Base-by-base conservation (phyloP, 1,139 yeast species). In the Trichomonascaceae sp. region DNA sequence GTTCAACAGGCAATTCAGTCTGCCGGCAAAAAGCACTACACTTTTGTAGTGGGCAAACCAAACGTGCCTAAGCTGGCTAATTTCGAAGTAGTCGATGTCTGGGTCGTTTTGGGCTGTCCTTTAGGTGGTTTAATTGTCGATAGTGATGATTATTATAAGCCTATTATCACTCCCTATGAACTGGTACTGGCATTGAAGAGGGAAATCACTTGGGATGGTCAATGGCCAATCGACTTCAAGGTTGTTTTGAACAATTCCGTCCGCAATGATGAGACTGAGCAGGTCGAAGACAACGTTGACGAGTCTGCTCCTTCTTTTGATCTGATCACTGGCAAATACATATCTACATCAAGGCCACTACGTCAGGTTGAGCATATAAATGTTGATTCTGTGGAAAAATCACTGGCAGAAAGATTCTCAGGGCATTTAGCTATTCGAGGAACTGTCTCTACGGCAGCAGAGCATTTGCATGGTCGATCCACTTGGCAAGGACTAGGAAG, bases 31-130 rank as follows among this genome's bases (percentile, higher is more conserved):
- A 95, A 95, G 66, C 93, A 87, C 61, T 93, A 93, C 66, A 79
- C 89, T 63, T 90, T 93, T 72, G 98, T 91, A 6, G 98, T 93
- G 7, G 99, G 99, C 15, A 95, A 95, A 67, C 98, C 98, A n/a
- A 93, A 93, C 65, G 97, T 93, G 4, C 96, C 99, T 44, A 93
- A 93, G 65, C 75, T 93, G 53, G 99, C 99, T 12, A 93, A 93
- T 69, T 93, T 95, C 66, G 98, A 91, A 60, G 84, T 83, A 19
- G 81, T 93, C 17, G 99, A 93, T 63, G 78, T 87, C 27, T 93
- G 99, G 98, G 91, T 95, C 65, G 81, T 93, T 17, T 71, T 93
- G 20, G 99, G 99, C 0, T 95, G 99, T 70, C 91, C 95, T 15
- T 90, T 90, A 62, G 93, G 95, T 55, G 98, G 99, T 4, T 85